phyloP scores from a whole-genome alignment of 2,329 filamentous ascomycete genomes.

The Beauveria varroae region DNA sequence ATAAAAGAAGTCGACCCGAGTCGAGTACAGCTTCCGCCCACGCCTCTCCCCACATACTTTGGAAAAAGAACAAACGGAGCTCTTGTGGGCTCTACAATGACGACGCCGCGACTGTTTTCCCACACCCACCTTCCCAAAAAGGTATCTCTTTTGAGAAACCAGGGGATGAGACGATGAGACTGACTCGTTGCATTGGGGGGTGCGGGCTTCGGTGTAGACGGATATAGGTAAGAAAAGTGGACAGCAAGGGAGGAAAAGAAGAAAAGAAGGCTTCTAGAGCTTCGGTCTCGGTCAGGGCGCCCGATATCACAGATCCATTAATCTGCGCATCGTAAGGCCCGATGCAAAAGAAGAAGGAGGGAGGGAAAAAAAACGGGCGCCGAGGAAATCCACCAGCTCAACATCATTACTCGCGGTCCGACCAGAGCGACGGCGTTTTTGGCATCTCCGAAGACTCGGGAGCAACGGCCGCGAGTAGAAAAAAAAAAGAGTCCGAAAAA shows the following conservation, averaged over 20 bases:
- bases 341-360: neutral
- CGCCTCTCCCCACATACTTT: too few relatives aligned
- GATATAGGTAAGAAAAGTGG: neutral
- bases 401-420: neutral
- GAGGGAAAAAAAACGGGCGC: too few relatives aligned
- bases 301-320: neutral
- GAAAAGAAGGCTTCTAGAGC: neutral
- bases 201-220: neutral
- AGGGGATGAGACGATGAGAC: neutral
- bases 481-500: neutral
- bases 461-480: neutral
- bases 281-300: neutral
- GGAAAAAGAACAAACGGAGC: too few relatives aligned
- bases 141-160: neutral
- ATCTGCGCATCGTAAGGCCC: neutral
- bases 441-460: too few relatives aligned
- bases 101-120: too few relatives aligned
- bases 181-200: neutral
- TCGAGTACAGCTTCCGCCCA: too few relatives aligned
- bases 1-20: too few relatives aligned
- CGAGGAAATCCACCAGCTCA: neutral
- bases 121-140: neutral
- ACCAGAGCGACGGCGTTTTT: neutral
- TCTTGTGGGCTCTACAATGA: too few relatives aligned
- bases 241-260: neutral